Conservation (phyloP, 2,329 filamentous ascomycete genomes). For the Fonsecaea nubica region DNA sequence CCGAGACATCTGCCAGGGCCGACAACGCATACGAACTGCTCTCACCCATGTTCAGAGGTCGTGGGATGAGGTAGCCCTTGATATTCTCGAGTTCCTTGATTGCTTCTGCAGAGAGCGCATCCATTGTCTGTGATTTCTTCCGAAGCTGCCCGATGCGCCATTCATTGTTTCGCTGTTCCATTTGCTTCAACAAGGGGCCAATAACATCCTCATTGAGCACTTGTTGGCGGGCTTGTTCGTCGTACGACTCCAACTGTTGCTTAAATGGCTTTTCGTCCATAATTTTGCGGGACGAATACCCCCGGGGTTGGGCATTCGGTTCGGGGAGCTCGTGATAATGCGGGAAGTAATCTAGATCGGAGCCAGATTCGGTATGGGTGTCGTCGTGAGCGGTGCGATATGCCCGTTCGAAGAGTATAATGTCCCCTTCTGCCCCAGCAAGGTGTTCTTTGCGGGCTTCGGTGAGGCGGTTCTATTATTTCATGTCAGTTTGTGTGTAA, state of each 20-base stretch:
- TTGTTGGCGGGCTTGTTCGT: conserved; percentile 37
- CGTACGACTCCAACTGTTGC: conserved; percentile 31
- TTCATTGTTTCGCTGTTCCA: conserved; percentile 33
- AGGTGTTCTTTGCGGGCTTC: conserved; percentile 45
- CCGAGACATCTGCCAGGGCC: conserved; percentile 38
- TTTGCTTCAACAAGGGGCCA: conserved; percentile 35
- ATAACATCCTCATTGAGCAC: conserved; percentile 40
- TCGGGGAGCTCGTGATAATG: conserved; percentile 39
- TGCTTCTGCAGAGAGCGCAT: conserved; percentile 34
- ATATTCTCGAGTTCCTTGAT: conserved; percentile 33
- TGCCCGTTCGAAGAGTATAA: conserved; percentile 49
- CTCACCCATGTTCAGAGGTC: conserved; percentile 25
- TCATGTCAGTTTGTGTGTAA: conserved; percentile 27
- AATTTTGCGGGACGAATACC: conserved; percentile 38
- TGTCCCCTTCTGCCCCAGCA: conserved; percentile 49
- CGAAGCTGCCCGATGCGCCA: conserved; percentile 26
- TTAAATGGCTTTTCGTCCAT: conserved; percentile 40
- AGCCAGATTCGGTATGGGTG: conserved; percentile 49
- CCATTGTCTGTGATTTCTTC: conserved; percentile 30
- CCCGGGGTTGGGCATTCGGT: conserved; percentile 34
- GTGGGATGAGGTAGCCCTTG: conserved; percentile 26
- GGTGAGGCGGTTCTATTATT: conserved; percentile 41
- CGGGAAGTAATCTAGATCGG: conserved; percentile 41
- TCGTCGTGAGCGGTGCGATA: conserved; percentile 50
- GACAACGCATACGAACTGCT: conserved; percentile 35